Evolutionary conservation across 1,284 basidiomycete genomes (phyloP), one percentile per base, ranked within the genome.

Genomic region (Taiwanofungus camphoratus): DNA sequence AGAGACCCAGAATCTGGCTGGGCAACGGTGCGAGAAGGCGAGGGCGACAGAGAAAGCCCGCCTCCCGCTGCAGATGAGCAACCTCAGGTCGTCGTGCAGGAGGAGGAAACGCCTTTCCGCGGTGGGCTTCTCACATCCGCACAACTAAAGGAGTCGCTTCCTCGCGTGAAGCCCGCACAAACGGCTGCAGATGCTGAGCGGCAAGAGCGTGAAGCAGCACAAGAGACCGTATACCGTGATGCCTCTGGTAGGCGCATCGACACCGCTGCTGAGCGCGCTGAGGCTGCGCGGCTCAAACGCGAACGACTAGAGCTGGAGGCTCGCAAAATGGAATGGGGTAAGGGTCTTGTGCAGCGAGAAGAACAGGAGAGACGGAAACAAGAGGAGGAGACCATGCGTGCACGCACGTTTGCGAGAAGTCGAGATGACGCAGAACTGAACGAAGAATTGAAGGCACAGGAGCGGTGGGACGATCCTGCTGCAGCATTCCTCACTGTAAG

Each of bases 211-310:
- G 74, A 76, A 0, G 74, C 72, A 16, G 81, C 82, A 12, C 84
- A 92, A 57, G 87, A 92, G 61, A 99, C 96, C 0, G 80, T 99
- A 9, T 96, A 99, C 64, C 92, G 96, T 60, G 95, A 99, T 63
- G 70, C 83, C 13, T 76, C 78, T 6, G 96, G 96, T 15, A 77
- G 86, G 52, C 87, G 87, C 65, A 89, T 99, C 42, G 92, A 99
- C 56, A 79, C 89, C 36, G 87, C 87, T 57, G 78, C 85, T 1
- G 86, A 86, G 30, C 77, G 77, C 39, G 92, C 86, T 13, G 91
- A 94, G 55, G 88, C 89, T 27, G 83, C 83, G 36, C 67, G 79
- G 51, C 64, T 77, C 59, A 90, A 92, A 59, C 73, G 87, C 20
- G 86, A 90, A 59, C 69, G 74, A 48, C 81, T 91, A 61, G 84